Evolutionary conservation across 1,284 basidiomycete genomes (phyloP), one percentile per base, ranked within the genome.

Genomic region (Heterobasidion annosum): DNA sequence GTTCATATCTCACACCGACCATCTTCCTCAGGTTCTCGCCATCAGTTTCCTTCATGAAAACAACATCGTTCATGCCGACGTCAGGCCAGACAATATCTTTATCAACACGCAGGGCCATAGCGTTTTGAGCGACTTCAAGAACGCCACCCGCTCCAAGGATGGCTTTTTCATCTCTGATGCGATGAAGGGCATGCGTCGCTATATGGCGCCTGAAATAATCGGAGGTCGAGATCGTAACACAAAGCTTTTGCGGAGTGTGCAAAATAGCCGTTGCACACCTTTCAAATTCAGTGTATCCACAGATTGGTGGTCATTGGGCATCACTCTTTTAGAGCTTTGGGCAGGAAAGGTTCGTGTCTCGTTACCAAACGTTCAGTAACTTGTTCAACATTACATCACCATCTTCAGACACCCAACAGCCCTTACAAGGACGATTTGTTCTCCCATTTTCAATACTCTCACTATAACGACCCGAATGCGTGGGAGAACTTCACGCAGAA

Each of bases 1-100:
- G 13, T 19, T 19, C 46, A 18, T 19, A 7, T 32, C 5, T 15
- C 13, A 18, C 25, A 8, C 19, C 25, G n/a, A 34, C 16, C 13
- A 1, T 13, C 25, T 25, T 9, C 7, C 13, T 7, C 34, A 65
- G 64, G 54, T 67, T 2, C 50, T 63, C 8, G 67, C 63, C 0
- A 56, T 70, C 9, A 33, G 63, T 8, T 62, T 58, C 25, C 58
- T 70, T 10, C 68, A 70, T 44, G 19, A 53, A 1, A 47, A 57
- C 6, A 62, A 59, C 1, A 63, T 66, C 55, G 61, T 68, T 0
- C 67, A 64, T 61, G 77, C 78, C 34, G 82, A 84, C 63, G 63
- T 87, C 52, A 85, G 85, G 65, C 83, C 83, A 1, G 80, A 81
- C 61, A 85, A 85, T 61, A 76, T 85, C 52, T 68, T 87, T 7